Conservation (phyloP, 768 basidiomycete species). For the Rhodosporidiobolus odoratus region DNA sequence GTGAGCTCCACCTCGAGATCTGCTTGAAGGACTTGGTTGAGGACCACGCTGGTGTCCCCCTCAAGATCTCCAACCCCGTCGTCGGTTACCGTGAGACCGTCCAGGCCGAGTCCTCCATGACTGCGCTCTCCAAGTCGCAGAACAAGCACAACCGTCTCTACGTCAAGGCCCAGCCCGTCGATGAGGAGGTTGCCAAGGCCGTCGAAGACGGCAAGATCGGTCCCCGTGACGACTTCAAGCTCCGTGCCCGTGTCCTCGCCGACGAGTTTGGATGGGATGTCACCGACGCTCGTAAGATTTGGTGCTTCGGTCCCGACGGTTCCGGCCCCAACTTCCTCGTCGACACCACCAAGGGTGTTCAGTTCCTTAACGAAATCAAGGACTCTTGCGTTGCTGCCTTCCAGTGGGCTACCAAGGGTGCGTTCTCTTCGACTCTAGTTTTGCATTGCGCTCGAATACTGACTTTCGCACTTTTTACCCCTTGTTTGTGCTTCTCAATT, state of each 20-base stretch:
- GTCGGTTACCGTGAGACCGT: slow-evolving; percentile 98
- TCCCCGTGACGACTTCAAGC: slow-evolving; percentile 95
- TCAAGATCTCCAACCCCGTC: slow-evolving; percentile 94
- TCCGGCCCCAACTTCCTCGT: slow-evolving; percentile 94
- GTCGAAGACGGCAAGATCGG: slow-evolving; percentile 81
- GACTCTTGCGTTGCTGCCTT: slow-evolving; percentile 98
- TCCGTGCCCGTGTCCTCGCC: slow-evolving; percentile 87
- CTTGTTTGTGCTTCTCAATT: background rate
- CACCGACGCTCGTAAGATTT: slow-evolving; percentile 98
- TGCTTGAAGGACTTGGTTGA: slow-evolving; percentile 99
- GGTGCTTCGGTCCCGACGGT: slow-evolving; percentile 99
- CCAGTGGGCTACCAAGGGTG: slow-evolving; percentile 99
- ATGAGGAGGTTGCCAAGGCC: slow-evolving; percentile 86
- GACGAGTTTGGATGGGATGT: slow-evolving; percentile 98
- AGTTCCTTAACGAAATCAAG: slow-evolving; percentile 99
- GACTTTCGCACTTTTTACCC: background rate
- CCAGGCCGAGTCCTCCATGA: slow-evolving; percentile 87
- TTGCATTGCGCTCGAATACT: too few relatives aligned
- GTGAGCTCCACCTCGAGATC: slow-evolving; percentile 98
- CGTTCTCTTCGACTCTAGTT: too few relatives aligned
- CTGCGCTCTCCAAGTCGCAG: slow-evolving; percentile 96
- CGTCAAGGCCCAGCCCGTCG: slow-evolving; percentile 84
- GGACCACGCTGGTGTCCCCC: slow-evolving; percentile 97
- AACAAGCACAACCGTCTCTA: slow-evolving; percentile 99
- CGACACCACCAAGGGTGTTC: slow-evolving; percentile 86